Base-by-base conservation (phyloP, 192 early-diverging fungal genomes). In the Coemansia sp. region DNA sequence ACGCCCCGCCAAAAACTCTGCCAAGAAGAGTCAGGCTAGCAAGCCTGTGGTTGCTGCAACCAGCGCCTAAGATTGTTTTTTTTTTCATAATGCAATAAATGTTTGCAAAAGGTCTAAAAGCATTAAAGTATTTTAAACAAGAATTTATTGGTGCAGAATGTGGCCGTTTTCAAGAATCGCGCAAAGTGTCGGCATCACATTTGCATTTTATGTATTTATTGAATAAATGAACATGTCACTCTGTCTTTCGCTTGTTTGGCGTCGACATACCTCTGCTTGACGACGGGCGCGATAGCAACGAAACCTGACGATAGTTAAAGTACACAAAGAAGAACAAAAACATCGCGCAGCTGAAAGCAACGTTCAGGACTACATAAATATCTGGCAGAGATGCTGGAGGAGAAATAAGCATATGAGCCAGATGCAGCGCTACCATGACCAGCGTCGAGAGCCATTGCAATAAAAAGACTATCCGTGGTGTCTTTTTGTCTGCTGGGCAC, bases 331-430 rank as follows among this genome's bases (percentile, higher is more conserved):
- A 84, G 6, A 88, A 36, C 16, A 71, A 62, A 85, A 96, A 96
- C 36, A 87, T 75, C 22, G 73, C 85, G 31, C 88, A 86, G 48
- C 88, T 87, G 61, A 90, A 76, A 1, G 89, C 54, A 12, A 89
- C 88, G 74, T 97, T 98, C 7, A 88, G 50, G 8, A 98, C 91
- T 2, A 88, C 77, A 60, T 88, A 96, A 4, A 95, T 25, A 63
- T 98, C 92, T 2, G 96, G 96, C 59, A 90, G 85, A 20, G 79
- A 73, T 22, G 77, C 64, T 17, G 92, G 92, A 18, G 94, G 86
- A 2, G 87, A 66, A 7, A 93, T 61, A 17, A 76, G 63, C 10
- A 74, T 64, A 57, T 95, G 88, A 7, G 83, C 67, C 2, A 82
- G 16, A 71, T 96, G 91, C 49, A 89, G 68, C 17, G 65, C 54